Evolutionary conservation across 371 early-diverging fungal genomes (phyloP), one percentile per base, ranked within the genome.

Genomic region (Choanephora cucurbitarum): DNA sequence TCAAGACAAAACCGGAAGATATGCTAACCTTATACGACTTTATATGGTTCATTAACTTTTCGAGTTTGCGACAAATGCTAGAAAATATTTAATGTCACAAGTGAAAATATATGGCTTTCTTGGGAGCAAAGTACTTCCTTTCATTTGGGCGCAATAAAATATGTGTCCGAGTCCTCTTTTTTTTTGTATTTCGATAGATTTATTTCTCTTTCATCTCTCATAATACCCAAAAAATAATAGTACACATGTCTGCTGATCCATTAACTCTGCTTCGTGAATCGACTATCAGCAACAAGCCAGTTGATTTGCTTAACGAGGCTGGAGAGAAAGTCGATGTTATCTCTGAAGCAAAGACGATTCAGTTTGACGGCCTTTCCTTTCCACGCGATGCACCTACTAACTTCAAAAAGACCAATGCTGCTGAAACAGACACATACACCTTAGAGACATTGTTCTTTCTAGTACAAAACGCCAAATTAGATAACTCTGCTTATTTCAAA

Each of bases 371-470:
- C 22, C 52, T 66, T 10, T 42, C 50, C 10, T 88, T 88, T 65
- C 74, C 85, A 23, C 77, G 86, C 55, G 75, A 74, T 55, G 66
- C 78, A 17, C 77, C 81, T 1, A 89, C 90, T 15, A 75, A 76
- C 43, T 84, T 84, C 62, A 72, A 72, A 56, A 84, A 84, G 50
- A 64, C 58, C 23, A 64, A 71, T 49, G 77, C 80, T 39, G 75
- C 72, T 24, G 74, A 73, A 1, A 72, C 74, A 23, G 88, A 87
- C 54, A 79, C 73, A 1, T 93, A 93, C 68, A 73, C 81, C 6
- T 75, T 92, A n/a, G 87, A 83, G 32, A 82, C 94, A 0, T 71
- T 94, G n/a, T 70, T 91, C 49, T 90, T 86, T 67, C 81, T 91
- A 15, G 72, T 86, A 7, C 81, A 81, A 60, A 81, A 87, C 57